A percentile compares a stretch with the other conserved stretches of the same genome.
phyloP scores from a whole-genome alignment of 164 flowering plant genomes.

The Kalanchoe fedtschenkoi region DNA sequence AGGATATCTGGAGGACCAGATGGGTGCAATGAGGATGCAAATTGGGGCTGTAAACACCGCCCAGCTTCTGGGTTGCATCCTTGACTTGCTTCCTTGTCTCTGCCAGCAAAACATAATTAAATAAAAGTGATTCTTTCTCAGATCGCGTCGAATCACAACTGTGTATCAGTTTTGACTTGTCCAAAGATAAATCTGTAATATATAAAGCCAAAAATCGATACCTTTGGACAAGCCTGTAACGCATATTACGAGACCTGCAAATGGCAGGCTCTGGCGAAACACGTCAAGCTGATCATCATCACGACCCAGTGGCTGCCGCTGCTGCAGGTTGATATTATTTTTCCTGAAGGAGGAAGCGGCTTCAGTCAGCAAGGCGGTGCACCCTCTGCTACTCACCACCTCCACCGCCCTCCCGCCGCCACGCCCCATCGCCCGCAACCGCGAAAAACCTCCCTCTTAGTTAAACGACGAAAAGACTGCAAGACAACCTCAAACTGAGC shows the following conservation, averaged over 20 bases:
- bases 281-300: neutral
- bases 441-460: too few species aligned
- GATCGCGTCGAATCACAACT: too few species aligned
- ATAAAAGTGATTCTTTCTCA: too few species aligned
- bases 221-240: neutral
- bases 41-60: neutral
- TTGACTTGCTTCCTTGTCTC: neutral
- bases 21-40: neutral
- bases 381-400: conserved; percentile 1
- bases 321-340: neutral
- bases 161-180: too few species aligned
- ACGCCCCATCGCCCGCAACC: neutral
- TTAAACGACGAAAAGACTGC: too few species aligned
- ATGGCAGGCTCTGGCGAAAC: neutral
- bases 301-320: neutral
- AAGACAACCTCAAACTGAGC: conserved; percentile 6
- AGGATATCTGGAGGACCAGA: conserved; percentile 2
- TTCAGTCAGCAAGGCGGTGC: neutral
- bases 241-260: neutral
- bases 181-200: too few species aligned
- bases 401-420: neutral
- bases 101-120: neutral
- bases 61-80: neutral
- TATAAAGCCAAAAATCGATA: too few species aligned
- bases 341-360: neutral